A percentile compares a stretch with the other conserved stretches of the same genome.
Evolutionary conservation across 768 basidiomycete genomes (phyloP).

Genomic region (Russula olivacea): DNA sequence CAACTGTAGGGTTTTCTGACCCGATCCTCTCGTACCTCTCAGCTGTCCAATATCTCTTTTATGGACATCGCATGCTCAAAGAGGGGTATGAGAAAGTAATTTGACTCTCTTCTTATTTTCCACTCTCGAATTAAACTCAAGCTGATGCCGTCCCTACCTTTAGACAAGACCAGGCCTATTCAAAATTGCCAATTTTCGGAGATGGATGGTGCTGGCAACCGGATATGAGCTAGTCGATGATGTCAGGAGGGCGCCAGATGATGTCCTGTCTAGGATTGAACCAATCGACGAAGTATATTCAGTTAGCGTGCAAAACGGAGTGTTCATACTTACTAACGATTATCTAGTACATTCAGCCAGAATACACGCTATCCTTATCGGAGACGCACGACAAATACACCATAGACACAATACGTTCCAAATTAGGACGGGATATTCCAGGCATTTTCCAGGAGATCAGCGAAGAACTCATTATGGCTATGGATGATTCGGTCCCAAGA

Average conservation of each 20-base stretch:
- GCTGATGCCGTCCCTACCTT: not conserved
- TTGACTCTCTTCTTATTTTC: no score
- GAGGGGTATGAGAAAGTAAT: conserved; percentile 1
- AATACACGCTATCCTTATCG: not conserved
- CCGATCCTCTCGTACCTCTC: conserved; percentile 30
- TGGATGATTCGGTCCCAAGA: not conserved
- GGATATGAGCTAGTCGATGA: not conserved
- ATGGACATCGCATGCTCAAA: not conserved
- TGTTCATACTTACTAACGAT: not conserved
- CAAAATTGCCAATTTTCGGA: not conserved
- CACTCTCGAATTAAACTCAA: not conserved
- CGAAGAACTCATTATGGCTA: not conserved
- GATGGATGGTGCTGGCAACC: not conserved
- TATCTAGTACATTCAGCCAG: not conserved
- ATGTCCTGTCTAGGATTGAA: not conserved
- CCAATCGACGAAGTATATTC: not conserved
- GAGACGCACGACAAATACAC: not conserved
- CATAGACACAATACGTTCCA: not conserved
- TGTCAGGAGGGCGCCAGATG: not conserved
- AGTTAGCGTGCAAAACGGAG: not conserved
- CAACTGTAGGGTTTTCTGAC: conserved; percentile 5
- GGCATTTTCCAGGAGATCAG: not conserved
- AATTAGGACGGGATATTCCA: not conserved
- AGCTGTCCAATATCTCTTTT: not conserved
- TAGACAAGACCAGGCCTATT: not conserved